Base-by-base conservation (phyloP, 495 filamentous ascomycete genomes). In the Trichodelitschia bisporula region DNA sequence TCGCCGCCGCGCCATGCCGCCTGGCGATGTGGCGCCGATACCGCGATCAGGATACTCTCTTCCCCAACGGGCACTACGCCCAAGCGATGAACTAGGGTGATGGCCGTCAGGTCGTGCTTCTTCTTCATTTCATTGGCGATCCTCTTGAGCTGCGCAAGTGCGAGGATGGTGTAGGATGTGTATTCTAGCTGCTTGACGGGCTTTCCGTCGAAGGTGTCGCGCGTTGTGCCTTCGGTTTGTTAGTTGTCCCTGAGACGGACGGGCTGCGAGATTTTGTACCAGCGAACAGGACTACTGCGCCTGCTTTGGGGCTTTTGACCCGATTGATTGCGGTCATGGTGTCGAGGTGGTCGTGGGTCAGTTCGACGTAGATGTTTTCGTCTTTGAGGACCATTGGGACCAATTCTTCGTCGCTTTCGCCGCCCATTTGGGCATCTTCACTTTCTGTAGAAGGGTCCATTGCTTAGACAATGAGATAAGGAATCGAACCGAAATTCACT, bases 41-140 rank as follows among this genome's bases (percentile, higher is more conserved):
- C 77, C 5, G 79, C 78, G 47, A 97, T 79, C 36, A 84, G 54
- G 40, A 97, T 84, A 40, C 78, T 89, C 45, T 90, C 83, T 50
- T 95, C 83, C 4, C 67, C 69, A 23, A 97, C 67, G 2, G 79
- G 79, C 3, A 91, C 82, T 11, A 60, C 55, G 0, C 86, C 86
- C 4, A 97, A 58, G n/a, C 86, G 62, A 50, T 97, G 86, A 27
- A 73, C 57, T 44, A 95, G 77, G 24, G 68, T 64, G 30, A 95
- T 70, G 0, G 64, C 69, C 15, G 57, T 55, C 3, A 93, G 57
- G 1, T 41, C 46, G 44, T 90, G 65, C 37, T 64, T 67, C 14
- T 42, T 28, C 2, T 58, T 53, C 2, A 83, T 49, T 2, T 53
- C 40, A 24, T 52, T 48, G 32, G 70, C 73, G 42, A 97, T 91